phyloP scores from a whole-genome alignment of 768 basidiomycete species.

The Galerina marginata region DNA sequence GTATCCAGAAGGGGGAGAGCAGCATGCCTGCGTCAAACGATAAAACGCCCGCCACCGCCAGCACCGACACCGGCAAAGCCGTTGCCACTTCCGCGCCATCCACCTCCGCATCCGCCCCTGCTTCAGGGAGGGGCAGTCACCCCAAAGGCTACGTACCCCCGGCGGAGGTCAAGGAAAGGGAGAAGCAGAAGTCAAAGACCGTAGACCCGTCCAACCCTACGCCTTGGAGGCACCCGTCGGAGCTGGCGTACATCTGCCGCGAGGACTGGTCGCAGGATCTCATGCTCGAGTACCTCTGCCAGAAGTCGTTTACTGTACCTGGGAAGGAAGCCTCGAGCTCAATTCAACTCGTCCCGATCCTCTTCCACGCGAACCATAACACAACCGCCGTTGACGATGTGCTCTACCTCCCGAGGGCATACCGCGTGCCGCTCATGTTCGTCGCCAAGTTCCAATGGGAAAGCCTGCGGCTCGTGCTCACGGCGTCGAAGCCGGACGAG shows the following conservation, averaged over 20 bases:
- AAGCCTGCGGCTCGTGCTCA: constrained; percentile 44
- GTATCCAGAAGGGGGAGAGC: too few relatives aligned
- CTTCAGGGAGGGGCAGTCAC: background rate
- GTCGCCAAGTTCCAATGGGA: constrained; percentile 51
- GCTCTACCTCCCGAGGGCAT: constrained; percentile 38
- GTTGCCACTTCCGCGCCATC: background rate
- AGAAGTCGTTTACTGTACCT: constrained; percentile 43
- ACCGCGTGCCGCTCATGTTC: constrained; percentile 51
- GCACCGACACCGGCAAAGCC: too few relatives aligned
- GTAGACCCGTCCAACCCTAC: constrained; percentile 11
- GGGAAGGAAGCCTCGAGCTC: constrained; percentile 26
- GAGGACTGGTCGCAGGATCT: constrained; percentile 36
- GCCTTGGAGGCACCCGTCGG: constrained; percentile 46
- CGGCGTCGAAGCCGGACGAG: constrained; percentile 32
- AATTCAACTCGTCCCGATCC: constrained; percentile 17
- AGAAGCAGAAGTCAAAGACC: constrained; percentile 4
- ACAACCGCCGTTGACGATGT: constrained; percentile 12
- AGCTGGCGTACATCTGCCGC: constrained; percentile 41
- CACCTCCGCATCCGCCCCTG: background rate
- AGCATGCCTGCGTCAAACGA: too few relatives aligned
- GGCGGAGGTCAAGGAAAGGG: constrained; percentile 2
- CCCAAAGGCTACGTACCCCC: constrained; percentile 6
- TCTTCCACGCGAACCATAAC: constrained; percentile 1
- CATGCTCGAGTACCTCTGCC: constrained; percentile 39
- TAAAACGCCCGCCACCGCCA: too few relatives aligned